Evolutionary conservation across 768 basidiomycete genomes (phyloP), one percentile per base, ranked within the genome.

Genomic region (Podaxis carcinomalis): DNA sequence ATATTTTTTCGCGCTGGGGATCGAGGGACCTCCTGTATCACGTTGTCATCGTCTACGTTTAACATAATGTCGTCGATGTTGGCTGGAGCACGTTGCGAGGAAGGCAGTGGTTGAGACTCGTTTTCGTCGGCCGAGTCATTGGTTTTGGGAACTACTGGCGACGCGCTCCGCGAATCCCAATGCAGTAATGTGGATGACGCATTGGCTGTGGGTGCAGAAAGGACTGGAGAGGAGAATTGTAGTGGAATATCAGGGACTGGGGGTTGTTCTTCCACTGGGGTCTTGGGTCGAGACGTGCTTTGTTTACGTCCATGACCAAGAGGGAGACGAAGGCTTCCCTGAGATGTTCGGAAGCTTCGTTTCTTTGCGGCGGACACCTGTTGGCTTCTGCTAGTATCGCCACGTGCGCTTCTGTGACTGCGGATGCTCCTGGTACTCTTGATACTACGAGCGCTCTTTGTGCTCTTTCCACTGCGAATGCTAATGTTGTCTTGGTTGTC

Each of bases 291-390:
- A 28, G 59, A 64, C 1, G 65, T 64, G 36, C 59, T 67, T 36
- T 66, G 66, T 56, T 68, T 71, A 16, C 67, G 67, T 14, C 54
- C 32, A 56, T 69, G 68, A 13, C 40, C 74, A 52, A 52, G 77
- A 53, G 83, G 86, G 23, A 90, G 74, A 0, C 90, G 83, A 6
- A 92, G 73, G 67, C 87, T 90, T 23, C 83, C 80, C 64, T 86
- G 83, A 4, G 88, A 89, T 6, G 83, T 78, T 1, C 87, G 78
- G 46, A 78, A 76, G 69, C 87, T 89, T 42, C 89, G 81, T 61
- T 75, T 81, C 60, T 83, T 82, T 1, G 91, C 90, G 4, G 90
- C 86, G 4, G 80, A 79, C 2, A 92, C 78, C 6, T 80, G 77
- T 39, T 77, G 77, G 13, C 75, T 67, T 36, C 75, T 73, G 51